A percentile compares a stretch with the other conserved stretches of the same genome.
phyloP scores from a whole-genome alignment of 2,329 filamentous ascomycete genomes.

The Lasiodiplodia sp. region DNA sequence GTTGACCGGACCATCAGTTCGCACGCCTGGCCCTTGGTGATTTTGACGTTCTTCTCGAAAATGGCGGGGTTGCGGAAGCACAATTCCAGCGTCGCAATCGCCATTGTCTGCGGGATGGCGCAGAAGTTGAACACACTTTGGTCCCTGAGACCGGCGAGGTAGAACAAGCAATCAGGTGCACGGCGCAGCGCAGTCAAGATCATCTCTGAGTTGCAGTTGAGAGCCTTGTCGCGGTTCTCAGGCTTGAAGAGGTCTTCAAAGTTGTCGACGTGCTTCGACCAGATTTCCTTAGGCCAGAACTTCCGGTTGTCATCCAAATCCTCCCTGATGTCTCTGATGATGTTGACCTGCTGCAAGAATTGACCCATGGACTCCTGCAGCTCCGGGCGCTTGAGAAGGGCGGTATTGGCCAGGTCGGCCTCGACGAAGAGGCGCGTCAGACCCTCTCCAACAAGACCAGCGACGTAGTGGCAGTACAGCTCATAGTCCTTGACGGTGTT shows the following conservation, averaged over 20 bases:
- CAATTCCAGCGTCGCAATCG: constrained; percentile 90
- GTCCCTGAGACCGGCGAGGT: constrained; percentile 92
- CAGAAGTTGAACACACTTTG: constrained; percentile 99
- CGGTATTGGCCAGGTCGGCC: constrained; percentile 84
- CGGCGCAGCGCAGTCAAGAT: constrained; percentile 87
- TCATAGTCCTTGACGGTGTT: constrained; percentile 89
- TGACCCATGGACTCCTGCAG: constrained; percentile 96
- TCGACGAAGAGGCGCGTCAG: constrained; percentile 89
- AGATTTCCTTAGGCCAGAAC: constrained; percentile 96
- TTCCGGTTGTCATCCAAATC: constrained; percentile 86
- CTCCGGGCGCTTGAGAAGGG: constrained; percentile 77
- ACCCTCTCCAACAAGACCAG: constrained; percentile 96
- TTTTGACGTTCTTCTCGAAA: constrained; percentile 90
- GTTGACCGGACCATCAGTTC: constrained; percentile 90
- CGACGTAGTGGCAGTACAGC: constrained; percentile 96
- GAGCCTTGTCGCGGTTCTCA: constrained; percentile 76
- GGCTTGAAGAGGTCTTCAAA: constrained; percentile 91
- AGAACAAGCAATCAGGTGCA: constrained; percentile 93
- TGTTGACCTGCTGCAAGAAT: constrained; percentile 98
- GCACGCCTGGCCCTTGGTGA: constrained; percentile 93
- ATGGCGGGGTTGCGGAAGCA: constrained; percentile 91
- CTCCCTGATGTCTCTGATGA: constrained; percentile 93
- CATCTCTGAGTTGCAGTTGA: constrained; percentile 93
- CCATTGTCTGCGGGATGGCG: constrained; percentile 96
- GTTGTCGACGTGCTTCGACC: constrained; percentile 90